Base-by-base conservation (phyloP, 148 eudicot genomes). In the Diospyros lotus region DNA sequence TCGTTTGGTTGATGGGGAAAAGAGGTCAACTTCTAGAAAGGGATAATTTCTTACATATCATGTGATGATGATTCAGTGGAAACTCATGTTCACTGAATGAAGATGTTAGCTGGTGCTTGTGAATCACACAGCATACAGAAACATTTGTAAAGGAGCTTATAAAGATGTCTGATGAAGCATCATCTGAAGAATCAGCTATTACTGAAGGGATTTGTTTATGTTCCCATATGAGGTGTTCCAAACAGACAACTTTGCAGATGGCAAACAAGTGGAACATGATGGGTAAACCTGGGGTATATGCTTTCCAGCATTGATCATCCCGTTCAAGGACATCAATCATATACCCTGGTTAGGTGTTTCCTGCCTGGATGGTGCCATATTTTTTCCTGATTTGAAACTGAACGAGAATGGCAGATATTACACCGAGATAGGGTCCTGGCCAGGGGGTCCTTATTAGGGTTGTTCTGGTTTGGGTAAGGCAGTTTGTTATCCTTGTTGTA, bases 151-250 rank as follows among this genome's bases (percentile, higher is more conserved):
- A 86, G 71, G 96, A 92, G 90, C 86, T 94, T 72, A 72, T 90
- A 71, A 93, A 91, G 98, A 93, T 96, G 55, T 90, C 97, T 58
- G 98, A 91, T 79, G 93, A 91, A 83, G 97, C 95, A 68, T 85
- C 90, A 28, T 40, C 73, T 84, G 90, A 92, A 84, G 86, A 94
- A 94, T 79, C 90, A 87, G 66, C 85, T 91, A 68, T 81, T 89
- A 64, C 97, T 96, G 1, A 94, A 94, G 80, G 97, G 96, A 75
- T 92, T 82, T 71, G 87, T 90, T 50, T 92, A 94, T 79, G 98
- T 92, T 82, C 93, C 98, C 56, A 81, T 88, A 43, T 83, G 87
- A 77, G 79, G 87, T 75, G 91, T 91, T 52, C 78, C 93, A 4
- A 83, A 87, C 87, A 82, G 87, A 82, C 71, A 73, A 75, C 8